Percentiles rank a stretch among this genome's conserved stretches.
Conservation (phyloP, 768 basidiomycete genomes). For the Suillus fuscotomentosus region DNA sequence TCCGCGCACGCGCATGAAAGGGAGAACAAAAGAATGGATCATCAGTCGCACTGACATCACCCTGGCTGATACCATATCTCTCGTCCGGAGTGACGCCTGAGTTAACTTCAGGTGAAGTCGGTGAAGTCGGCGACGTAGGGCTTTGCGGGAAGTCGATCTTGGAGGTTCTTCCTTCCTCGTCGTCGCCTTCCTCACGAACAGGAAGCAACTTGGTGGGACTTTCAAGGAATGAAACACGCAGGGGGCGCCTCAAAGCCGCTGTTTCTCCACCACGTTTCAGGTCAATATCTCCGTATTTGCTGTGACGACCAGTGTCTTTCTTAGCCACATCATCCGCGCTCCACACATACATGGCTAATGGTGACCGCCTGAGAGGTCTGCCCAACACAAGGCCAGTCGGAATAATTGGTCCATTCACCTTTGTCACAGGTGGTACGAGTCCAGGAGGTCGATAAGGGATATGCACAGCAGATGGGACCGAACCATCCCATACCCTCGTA, state of each 20-base stretch:
- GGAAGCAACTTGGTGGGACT: conserved; percentile 26
- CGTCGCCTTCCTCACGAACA: conserved; percentile 27
- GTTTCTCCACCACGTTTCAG: conserved; percentile 14
- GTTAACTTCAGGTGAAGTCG: not conserved
- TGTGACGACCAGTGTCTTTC: conserved; percentile 1
- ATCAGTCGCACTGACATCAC: conserved; percentile 5
- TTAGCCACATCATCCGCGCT: conserved; percentile 36
- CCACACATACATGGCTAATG: conserved; percentile 42
- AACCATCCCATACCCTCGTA: conserved; percentile 19
- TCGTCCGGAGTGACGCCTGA: conserved; percentile 4
- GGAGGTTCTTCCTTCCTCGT: conserved; percentile 29
- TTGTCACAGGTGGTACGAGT: conserved; percentile 8
- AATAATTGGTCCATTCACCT: conserved; percentile 20
- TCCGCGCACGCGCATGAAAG: conserved; percentile 23
- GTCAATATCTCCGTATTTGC: conserved; percentile 19
- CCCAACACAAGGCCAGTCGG: conserved; percentile 46
- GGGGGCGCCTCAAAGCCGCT: conserved; percentile 13
- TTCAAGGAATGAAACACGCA: conserved; percentile 14
- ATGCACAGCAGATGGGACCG: not conserved
- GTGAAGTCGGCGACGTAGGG: not conserved
- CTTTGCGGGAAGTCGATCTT: conserved; percentile 24
- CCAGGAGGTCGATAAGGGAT: conserved; percentile 20
- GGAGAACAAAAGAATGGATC: conserved; percentile 25
- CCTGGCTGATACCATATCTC: not conserved
- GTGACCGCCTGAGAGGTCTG: conserved; percentile 49